phyloP scores from a whole-genome alignment of 1,139 yeast genomes.

The Suhomyces wounanorum region DNA sequence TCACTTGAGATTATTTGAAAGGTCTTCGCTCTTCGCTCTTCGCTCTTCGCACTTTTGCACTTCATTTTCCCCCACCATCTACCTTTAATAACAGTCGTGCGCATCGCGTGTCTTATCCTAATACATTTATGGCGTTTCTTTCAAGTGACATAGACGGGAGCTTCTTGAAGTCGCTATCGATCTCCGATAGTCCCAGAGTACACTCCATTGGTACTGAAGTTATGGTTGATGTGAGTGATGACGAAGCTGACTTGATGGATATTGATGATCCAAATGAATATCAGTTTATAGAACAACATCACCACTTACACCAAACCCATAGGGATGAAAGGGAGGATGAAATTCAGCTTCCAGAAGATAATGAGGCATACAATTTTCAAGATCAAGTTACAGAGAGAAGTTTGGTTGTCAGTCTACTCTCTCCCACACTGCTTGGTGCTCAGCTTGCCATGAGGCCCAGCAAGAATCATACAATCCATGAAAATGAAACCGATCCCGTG shows the following conservation, averaged over 20 bases:
- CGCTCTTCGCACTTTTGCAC: constrained; percentile 1
- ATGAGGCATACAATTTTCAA: neutral
- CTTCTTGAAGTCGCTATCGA: constrained; percentile 29
- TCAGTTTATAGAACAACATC: neutral
- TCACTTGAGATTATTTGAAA: neutral
- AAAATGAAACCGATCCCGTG: neutral
- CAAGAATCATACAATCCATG: neutral
- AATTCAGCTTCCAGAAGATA: neutral
- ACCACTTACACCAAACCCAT: neutral
- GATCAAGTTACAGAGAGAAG: constrained; percentile 2
- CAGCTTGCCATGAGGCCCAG: constrained; percentile 31
- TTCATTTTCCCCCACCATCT: neutral
- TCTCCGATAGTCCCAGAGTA: constrained; percentile 22
- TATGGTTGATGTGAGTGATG: neutral
- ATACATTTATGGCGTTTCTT: neutral
- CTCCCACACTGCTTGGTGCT: constrained; percentile 46
- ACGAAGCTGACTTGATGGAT: constrained; percentile 19
- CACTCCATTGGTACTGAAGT: neutral
- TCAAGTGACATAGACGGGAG: constrained; percentile 27
- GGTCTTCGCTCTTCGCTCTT: neutral
- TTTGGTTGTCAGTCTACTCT: constrained; percentile 19
- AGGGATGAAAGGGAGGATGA: neutral
- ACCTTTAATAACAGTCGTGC: neutral
- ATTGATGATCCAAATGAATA: constrained; percentile 16
- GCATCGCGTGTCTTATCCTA: neutral